Conservation (phyloP, 345 rosid species). For the Dipteronia sinensis region DNA sequence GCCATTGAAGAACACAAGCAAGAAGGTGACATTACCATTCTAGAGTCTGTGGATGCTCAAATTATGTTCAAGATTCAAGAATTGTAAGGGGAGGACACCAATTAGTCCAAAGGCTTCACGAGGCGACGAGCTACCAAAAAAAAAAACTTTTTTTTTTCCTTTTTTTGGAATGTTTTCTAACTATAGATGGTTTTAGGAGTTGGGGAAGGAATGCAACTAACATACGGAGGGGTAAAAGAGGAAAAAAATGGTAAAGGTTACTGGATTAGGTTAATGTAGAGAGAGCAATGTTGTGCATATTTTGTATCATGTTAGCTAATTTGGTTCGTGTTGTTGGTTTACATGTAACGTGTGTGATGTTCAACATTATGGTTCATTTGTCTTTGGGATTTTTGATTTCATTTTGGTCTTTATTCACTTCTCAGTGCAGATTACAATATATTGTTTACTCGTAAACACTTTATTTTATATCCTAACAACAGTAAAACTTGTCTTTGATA, state of each 20-base stretch:
- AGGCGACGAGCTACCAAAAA: too few relatives aligned
- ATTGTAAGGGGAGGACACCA: constrained; percentile 12
- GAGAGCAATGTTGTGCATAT: constrained; percentile 7
- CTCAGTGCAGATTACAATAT: not conserved
- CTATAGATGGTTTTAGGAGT: constrained; percentile 23
- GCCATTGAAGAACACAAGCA: constrained; percentile 41
- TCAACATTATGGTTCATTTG: not conserved
- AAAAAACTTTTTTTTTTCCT: not conserved
- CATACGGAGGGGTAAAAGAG: constrained; percentile 6
- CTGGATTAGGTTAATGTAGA: constrained; percentile 17
- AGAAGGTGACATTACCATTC: constrained; percentile 33
- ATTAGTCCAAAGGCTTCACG: not conserved
- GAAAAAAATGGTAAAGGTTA: constrained; percentile 7
- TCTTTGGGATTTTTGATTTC: not conserved
- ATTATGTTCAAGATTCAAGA: constrained; percentile 48
- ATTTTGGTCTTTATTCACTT: not conserved
- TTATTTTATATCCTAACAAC: not conserved
- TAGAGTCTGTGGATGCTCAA: constrained; percentile 45
- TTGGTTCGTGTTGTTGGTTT: too few relatives aligned
- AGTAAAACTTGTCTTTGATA: not conserved
- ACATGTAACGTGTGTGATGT: constrained; percentile 10
- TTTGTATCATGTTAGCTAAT: too few relatives aligned
- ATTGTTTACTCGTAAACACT: too few relatives aligned
- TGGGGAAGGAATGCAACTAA: constrained; percentile 33
- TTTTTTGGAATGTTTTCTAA: not conserved